A percentile compares a stretch with the other conserved stretches of the same genome.
Evolutionary conservation across 768 basidiomycete species (phyloP).

Genomic region (Suillus clintonianus): DNA sequence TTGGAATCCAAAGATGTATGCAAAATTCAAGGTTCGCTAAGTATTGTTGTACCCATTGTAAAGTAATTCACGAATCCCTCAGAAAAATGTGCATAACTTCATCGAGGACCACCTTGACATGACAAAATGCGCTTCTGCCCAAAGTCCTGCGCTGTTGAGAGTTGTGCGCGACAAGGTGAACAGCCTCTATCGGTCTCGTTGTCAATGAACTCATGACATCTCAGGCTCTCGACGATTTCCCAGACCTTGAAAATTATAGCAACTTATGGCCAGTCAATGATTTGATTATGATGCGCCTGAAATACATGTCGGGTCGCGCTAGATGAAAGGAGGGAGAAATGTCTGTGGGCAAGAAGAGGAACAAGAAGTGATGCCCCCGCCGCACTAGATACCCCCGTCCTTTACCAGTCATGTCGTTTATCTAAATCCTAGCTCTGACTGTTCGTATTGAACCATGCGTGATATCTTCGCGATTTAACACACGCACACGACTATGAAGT

Average conservation of each 20-base stretch:
- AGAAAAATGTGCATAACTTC: conserved; percentile 2
- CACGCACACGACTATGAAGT: too few species aligned
- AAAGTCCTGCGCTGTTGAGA: background rate
- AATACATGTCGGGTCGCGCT: conserved; percentile 4
- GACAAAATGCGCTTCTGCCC: conserved; percentile 11
- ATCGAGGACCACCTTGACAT: conserved; percentile 10
- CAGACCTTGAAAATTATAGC: conserved; percentile 11
- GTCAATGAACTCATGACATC: background rate
- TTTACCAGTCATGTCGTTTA: too few species aligned
- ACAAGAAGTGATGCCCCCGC: background rate
- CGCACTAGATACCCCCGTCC: background rate
- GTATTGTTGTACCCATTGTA: background rate
- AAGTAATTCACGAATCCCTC: background rate
- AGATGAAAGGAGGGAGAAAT: conserved; percentile 1
- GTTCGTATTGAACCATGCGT: too few species aligned
- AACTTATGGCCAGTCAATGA: conserved; percentile 9
- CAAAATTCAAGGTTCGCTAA: conserved; percentile 21
- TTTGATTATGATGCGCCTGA: conserved; percentile 13
- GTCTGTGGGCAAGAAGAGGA: conserved; percentile 8
- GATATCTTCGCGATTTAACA: too few species aligned
- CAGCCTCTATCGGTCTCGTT: background rate
- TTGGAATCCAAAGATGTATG: conserved; percentile 19
- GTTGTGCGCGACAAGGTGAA: background rate
- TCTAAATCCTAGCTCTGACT: too few species aligned
- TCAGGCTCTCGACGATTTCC: conserved; percentile 1